These are phyloP conservation scores for Fistulinella cinereoalba DNA, from an alignment of 1,284 basidiomycete genomes.

Conservation along the genomic window DNA sequence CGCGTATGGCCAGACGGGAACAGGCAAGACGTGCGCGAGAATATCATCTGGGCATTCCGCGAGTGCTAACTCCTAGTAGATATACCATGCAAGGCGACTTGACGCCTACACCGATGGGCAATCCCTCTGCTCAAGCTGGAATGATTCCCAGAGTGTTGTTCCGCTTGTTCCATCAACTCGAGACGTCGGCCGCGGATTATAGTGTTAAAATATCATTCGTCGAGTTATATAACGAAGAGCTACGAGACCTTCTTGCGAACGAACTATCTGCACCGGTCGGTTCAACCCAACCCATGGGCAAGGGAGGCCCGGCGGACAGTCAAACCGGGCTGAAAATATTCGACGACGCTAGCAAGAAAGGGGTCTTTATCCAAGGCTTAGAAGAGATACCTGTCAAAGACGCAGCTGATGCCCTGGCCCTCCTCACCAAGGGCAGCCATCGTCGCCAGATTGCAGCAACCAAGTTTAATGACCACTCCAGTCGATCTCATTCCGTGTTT, in stretches of 20 bases:
- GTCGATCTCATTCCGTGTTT: slow-evolving; percentile 98
- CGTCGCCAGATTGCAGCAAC: slow-evolving; percentile 94
- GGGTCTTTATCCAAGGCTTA: slow-evolving; percentile 91
- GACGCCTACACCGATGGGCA: slow-evolving; percentile 76
- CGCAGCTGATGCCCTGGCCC: slow-evolving; percentile 79
- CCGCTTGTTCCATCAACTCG: slow-evolving; percentile 87
- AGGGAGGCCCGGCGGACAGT: slow-evolving; percentile 43
- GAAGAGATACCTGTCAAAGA: slow-evolving; percentile 88
- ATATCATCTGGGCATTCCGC: background rate
- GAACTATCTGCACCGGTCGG: slow-evolving; percentile 65
- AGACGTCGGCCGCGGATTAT: slow-evolving; percentile 76
- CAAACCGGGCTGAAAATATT: slow-evolving; percentile 80
- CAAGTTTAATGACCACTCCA: slow-evolving; percentile 97
- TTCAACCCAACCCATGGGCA: slow-evolving; percentile 68
- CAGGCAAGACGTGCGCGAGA: slow-evolving; percentile 95
- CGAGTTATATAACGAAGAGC: slow-evolving; percentile 99
- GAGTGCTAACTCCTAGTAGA: slow-evolving; percentile 40
- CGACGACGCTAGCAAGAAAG: slow-evolving; percentile 85
- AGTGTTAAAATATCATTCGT: slow-evolving; percentile 94
- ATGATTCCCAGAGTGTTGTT: slow-evolving; percentile 98
- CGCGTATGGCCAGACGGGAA: slow-evolving; percentile 98
- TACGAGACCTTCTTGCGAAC: slow-evolving; percentile 86
- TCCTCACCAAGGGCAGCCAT: slow-evolving; percentile 87
- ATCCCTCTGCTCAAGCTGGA: slow-evolving; percentile 87
- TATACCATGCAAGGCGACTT: slow-evolving; percentile 96